Conservation (phyloP, 1,284 basidiomycete species). For the Sporisorium scitamineum region DNA sequence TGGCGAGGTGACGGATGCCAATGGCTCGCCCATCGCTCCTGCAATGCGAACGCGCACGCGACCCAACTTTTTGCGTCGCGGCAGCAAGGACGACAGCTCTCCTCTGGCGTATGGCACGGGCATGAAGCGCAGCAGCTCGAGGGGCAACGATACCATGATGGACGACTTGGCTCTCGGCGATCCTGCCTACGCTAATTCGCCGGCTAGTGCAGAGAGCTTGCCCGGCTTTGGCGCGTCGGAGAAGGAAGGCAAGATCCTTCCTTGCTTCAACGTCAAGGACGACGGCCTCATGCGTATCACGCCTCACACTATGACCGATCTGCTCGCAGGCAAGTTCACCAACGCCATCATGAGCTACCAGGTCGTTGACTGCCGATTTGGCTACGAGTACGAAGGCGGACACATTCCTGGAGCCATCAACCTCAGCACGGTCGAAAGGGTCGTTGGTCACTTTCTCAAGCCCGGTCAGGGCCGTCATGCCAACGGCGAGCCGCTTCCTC, state of each 20-base stretch:
- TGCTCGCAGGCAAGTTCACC: constrained; percentile 62
- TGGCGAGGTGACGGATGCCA: constrained; percentile 44
- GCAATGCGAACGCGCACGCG: constrained; percentile 25
- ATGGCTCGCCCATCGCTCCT: constrained; percentile 56
- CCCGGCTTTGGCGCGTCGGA: constrained; percentile 66
- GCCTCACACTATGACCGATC: constrained; percentile 73
- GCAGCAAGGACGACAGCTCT: constrained; percentile 62
- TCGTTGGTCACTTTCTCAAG: constrained; percentile 84
- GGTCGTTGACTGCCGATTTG: constrained; percentile 96
- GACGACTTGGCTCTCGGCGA: constrained; percentile 45
- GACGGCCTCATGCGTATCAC: constrained; percentile 95
- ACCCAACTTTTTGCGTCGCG: constrained; percentile 42
- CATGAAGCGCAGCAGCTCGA: constrained; percentile 44
- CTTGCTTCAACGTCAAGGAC: constrained; percentile 91
- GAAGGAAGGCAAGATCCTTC: constrained; percentile 85
- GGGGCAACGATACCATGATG: constrained; percentile 36
- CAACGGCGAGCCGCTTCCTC: constrained; percentile 47
- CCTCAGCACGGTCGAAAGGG: constrained; percentile 82
- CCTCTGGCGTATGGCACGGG: constrained; percentile 61
- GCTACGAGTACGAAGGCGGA: constrained; percentile 94
- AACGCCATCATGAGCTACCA: constrained; percentile 57
- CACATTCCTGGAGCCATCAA: constrained; percentile 93
- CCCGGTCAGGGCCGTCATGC: constrained; percentile 71
- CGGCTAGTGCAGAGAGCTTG: constrained; percentile 45
- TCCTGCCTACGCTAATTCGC: constrained; percentile 22